These are phyloP conservation scores for Pleoardoris graminearum DNA, from an alignment of 2,329 filamentous ascomycete species.

Conservation along the genomic window DNA sequence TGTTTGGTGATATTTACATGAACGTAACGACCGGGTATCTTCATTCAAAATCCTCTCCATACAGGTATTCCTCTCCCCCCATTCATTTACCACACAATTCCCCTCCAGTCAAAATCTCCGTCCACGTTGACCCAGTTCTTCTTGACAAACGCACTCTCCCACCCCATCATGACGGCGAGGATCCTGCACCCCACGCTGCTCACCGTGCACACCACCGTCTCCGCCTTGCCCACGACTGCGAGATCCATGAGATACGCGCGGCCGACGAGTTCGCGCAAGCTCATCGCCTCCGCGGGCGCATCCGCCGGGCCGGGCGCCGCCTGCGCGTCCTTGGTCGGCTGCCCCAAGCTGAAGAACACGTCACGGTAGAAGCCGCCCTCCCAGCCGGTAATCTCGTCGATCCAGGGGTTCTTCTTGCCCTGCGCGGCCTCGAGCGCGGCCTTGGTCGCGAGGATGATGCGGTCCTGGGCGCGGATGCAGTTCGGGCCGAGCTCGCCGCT, in stretches of 20 bases:
- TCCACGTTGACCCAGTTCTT: conserved; percentile 73
- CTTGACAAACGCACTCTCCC: conserved; percentile 60
- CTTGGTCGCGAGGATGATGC: conserved; percentile 75
- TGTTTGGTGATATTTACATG: no score
- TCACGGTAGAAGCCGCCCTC: conserved; percentile 83
- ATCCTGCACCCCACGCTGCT: conserved; percentile 70
- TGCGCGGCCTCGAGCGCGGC: conserved; percentile 48
- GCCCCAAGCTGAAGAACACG: conserved; percentile 79
- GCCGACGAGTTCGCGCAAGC: conserved; percentile 73
- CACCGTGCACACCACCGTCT: conserved; percentile 75
- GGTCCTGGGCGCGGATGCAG: conserved; percentile 67
- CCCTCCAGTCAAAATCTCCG: conserved; percentile 45
- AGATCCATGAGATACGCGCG: conserved; percentile 83
- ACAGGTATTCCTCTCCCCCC: no score
- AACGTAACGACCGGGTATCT: no score
- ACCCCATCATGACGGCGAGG: conserved; percentile 84
- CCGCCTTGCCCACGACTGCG: conserved; percentile 69
- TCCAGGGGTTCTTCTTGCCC: conserved; percentile 55
- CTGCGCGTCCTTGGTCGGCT: conserved; percentile 35
- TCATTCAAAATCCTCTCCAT: no score
- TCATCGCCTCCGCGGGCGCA: conserved; percentile 56
- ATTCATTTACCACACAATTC: conserved; percentile 37
- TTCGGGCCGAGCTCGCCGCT: conserved; percentile 63
- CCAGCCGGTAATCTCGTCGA: conserved; percentile 80
- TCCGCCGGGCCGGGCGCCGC: conserved; percentile 22